Percentiles rank a stretch among this genome's conserved stretches.
These are phyloP conservation scores for Dissophora globulifera DNA, from an alignment of 192 early-diverging fungal species.

Conservation along the genomic window DNA sequence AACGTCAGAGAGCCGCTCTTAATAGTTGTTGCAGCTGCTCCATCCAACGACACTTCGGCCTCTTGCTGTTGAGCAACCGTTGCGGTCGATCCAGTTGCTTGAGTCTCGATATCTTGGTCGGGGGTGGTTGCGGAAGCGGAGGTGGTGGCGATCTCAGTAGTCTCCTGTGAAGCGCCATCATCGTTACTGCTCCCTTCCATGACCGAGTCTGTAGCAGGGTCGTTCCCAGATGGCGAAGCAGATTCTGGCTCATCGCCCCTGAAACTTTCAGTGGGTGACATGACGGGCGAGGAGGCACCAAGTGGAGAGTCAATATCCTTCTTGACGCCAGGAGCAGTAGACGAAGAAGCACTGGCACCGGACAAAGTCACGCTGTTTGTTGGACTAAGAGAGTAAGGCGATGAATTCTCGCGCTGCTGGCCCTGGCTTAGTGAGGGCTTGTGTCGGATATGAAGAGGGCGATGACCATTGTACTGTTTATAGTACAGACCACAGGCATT, in stretches of 20 bases:
- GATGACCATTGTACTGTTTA: conserved; percentile 70
- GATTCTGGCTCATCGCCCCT: conserved; percentile 35
- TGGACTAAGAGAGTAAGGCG: conserved; percentile 52
- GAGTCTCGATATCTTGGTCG: conserved; percentile 4
- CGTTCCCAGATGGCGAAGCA: background rate
- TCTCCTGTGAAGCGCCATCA: background rate
- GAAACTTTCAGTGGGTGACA: conserved; percentile 29
- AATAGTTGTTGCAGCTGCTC: too few species aligned
- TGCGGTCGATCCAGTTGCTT: too few species aligned
- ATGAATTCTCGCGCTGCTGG: conserved; percentile 43
- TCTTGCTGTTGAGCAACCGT: conserved; percentile 11
- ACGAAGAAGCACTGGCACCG: too few species aligned
- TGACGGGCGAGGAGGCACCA: conserved; percentile 19
- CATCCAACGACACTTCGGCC: background rate
- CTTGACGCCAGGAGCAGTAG: conserved; percentile 1
- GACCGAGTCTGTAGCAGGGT: background rate
- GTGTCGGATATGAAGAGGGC: conserved; percentile 67
- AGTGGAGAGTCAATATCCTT: conserved; percentile 12
- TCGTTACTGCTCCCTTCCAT: background rate
- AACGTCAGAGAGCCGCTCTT: conserved; percentile 2
- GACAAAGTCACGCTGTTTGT: conserved; percentile 15
- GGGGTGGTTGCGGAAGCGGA: too few species aligned
- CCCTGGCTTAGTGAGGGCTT: conserved; percentile 54
- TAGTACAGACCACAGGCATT: conserved; percentile 84
- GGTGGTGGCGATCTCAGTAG: too few species aligned